Evolutionary conservation across 176 grass and related monocot genomes (phyloP).

Genomic region (Zoysia pacifica): DNA sequence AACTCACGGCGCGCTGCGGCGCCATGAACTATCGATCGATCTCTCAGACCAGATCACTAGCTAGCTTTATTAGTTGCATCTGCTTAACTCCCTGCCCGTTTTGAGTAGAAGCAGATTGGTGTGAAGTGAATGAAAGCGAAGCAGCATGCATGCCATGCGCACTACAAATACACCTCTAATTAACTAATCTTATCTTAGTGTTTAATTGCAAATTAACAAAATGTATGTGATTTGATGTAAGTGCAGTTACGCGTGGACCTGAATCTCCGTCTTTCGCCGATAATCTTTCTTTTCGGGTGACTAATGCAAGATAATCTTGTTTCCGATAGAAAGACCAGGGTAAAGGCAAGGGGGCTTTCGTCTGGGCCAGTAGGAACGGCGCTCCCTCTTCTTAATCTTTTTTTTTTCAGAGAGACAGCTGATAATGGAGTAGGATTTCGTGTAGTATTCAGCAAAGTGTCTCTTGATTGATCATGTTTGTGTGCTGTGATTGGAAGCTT

Average conservation of each 20-base stretch:
- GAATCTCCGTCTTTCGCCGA: too few relatives aligned
- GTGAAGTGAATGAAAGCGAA: not conserved
- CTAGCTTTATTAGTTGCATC: not conserved
- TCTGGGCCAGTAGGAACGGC: not conserved
- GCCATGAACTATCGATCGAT: not conserved
- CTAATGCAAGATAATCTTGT: slow-evolving; percentile 8
- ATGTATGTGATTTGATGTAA: not conserved
- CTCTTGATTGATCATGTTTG: not conserved
- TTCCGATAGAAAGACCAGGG: not conserved
- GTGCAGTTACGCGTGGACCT: not conserved
- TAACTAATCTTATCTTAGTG: not conserved
- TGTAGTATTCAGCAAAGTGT: too few relatives aligned
- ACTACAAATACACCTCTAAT: not conserved
- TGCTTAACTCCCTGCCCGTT: not conserved
- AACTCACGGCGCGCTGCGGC: not conserved
- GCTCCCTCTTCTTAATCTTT: not conserved
- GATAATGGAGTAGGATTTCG: not conserved
- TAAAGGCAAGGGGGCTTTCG: slow-evolving; percentile 6
- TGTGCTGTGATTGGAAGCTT: slow-evolving; percentile 27
- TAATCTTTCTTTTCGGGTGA: too few relatives aligned
- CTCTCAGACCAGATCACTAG: not conserved
- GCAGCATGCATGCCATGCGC: not conserved
- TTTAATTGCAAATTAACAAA: not conserved
- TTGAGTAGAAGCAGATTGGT: not conserved
- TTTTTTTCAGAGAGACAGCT: not conserved